These are phyloP conservation scores for Drosera spatulata DNA, from an alignment of 179 eudicot genomes.

Conservation along the genomic window DNA sequence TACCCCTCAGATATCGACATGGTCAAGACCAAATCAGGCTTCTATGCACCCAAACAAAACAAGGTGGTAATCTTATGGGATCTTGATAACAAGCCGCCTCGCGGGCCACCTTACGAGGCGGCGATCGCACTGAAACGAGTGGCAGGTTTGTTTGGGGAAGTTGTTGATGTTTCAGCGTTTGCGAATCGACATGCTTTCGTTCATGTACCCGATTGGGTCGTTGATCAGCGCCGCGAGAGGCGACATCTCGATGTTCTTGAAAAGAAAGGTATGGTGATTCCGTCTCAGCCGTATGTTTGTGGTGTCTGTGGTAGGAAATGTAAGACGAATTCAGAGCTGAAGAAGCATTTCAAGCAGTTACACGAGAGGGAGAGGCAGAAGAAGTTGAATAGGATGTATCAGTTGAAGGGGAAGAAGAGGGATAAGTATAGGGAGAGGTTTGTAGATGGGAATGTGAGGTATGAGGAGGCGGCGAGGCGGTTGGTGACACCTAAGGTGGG, in stretches of 20 bases:
- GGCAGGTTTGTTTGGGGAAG: constrained; percentile 55
- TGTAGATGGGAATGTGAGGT: constrained; percentile 56
- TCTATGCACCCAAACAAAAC: constrained; percentile 46
- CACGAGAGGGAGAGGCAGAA: constrained; percentile 87
- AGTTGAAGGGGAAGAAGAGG: constrained; percentile 87
- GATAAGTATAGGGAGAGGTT: constrained; percentile 72
- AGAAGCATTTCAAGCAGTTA: constrained; percentile 71
- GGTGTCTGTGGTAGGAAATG: constrained; percentile 83
- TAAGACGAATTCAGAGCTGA: constrained; percentile 57
- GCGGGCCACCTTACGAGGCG: constrained; percentile 72
- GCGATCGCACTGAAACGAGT: constrained; percentile 38
- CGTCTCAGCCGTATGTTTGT: constrained; percentile 46
- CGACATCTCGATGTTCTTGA: constrained; percentile 51
- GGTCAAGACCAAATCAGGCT: constrained; percentile 47
- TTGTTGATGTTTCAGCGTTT: constrained; percentile 66
- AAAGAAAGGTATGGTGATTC: constrained; percentile 34
- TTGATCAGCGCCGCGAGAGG: constrained; percentile 48
- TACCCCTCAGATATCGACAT: constrained; percentile 52
- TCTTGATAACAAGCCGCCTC: constrained; percentile 93
- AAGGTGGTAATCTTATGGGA: constrained; percentile 87
- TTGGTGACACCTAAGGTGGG: constrained; percentile 65
- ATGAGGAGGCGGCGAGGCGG: constrained; percentile 65
- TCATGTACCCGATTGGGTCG: constrained; percentile 76
- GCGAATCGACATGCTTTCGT: constrained; percentile 92
- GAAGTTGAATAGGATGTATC: constrained; percentile 68